These are phyloP conservation scores for Deinandra increscens DNA, from an alignment of 129 eudicot genomes.

Conservation along the genomic window DNA sequence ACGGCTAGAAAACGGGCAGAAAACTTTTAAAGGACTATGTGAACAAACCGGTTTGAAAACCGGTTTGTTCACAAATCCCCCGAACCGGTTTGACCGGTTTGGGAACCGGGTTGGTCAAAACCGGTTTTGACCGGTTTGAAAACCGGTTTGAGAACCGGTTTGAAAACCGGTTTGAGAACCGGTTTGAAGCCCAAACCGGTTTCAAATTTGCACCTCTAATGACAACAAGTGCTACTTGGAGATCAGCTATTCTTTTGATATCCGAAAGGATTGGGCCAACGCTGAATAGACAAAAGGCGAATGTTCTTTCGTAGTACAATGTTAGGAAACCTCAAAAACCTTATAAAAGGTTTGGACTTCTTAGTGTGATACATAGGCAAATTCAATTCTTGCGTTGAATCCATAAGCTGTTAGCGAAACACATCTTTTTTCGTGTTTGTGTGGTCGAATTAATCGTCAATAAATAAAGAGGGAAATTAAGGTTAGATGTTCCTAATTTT, in stretches of 20 bases:
- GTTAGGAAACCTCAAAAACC: conserved; percentile 22
- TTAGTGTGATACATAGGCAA: conserved; percentile 20
- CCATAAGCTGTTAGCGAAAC: conserved; percentile 30
- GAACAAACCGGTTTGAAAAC: no score
- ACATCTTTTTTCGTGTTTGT: conserved; percentile 10
- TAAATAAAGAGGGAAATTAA: conserved; percentile 31
- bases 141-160: no score
- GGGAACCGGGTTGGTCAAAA: no score
- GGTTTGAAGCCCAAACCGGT: no score
- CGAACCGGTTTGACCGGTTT: no score
- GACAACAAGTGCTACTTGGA: conserved; percentile 88
- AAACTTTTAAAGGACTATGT: no score
- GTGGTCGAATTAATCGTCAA: conserved; percentile 31
- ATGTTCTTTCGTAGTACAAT: conserved; percentile 3
- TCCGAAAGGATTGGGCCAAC: conserved; percentile 72
- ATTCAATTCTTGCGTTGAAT: conserved; percentile 29
- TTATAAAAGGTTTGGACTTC: conserved; percentile 6
- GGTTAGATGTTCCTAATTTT: conserved; percentile 17
- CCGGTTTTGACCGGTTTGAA: no score
- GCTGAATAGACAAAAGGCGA: conserved; percentile 21
- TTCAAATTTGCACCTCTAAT: no score
- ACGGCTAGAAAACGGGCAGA: no score
- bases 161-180: no score
- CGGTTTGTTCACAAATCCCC: no score
- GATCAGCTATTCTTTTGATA: conserved; percentile 74